Conservation (phyloP, 1,284 basidiomycete species). For the Peniophora sp. region DNA sequence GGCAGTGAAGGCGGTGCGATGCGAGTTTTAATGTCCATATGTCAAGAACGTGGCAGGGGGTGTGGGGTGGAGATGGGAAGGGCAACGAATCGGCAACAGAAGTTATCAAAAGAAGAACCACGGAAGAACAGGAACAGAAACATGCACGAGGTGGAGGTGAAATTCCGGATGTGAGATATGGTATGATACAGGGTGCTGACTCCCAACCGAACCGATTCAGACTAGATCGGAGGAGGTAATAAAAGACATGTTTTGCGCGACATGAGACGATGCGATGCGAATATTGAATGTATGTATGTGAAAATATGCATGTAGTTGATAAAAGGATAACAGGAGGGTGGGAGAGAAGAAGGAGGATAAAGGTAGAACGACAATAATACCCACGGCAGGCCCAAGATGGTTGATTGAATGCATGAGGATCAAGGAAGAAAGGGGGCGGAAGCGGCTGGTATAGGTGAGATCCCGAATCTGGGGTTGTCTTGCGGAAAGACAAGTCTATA, state of each 20-base stretch:
- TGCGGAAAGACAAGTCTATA: not conserved
- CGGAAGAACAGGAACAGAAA: too few species aligned
- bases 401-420: not conserved
- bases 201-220: not conserved
- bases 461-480: not conserved
- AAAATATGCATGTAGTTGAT: not conserved
- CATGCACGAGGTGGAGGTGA: not conserved
- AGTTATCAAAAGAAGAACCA: too few species aligned
- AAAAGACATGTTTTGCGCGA: not conserved
- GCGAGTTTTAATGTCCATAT: not conserved
- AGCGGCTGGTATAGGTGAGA: not conserved
- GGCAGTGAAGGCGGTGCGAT: not conserved
- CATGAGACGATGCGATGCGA: constrained; percentile 1
- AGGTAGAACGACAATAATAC: not conserved
- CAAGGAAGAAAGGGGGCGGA: not conserved
- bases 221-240: not conserved
- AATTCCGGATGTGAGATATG: not conserved
- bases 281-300: not conserved
- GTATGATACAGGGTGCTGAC: not conserved
- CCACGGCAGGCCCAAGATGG: not conserved
- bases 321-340: not conserved
- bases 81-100: too few species aligned
- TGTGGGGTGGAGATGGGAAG: too few species aligned
- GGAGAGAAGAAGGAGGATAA: not conserved
- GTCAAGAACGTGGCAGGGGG: not conserved